Evolutionary conservation across 2,329 filamentous ascomycete genomes (phyloP).

Genomic region (Chaetomiaceae sp.): DNA sequence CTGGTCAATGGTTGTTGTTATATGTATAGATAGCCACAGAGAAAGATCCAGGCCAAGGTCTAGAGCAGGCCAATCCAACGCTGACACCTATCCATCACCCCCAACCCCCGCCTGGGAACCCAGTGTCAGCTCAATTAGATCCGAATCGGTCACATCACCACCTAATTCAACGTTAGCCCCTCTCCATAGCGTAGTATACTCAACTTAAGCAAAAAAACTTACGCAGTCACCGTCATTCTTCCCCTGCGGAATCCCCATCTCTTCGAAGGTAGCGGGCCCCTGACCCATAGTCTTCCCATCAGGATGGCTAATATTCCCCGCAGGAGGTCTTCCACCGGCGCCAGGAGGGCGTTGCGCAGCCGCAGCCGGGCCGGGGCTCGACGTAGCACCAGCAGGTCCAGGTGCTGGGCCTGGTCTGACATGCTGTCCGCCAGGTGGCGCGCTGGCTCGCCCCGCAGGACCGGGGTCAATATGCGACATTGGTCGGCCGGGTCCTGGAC

Average conservation of each 20-base stretch:
- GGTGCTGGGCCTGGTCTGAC: conserved; percentile 11
- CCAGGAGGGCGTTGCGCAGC: background rate
- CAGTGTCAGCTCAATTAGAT: too few relatives aligned
- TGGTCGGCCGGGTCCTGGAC: conserved; percentile 27
- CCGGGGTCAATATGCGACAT: conserved; percentile 21
- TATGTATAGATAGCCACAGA: background rate
- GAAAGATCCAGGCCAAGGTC: background rate
- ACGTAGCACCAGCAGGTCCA: background rate
- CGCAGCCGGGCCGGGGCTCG: conserved; percentile 7
- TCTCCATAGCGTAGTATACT: background rate
- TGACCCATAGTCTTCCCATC: conserved; percentile 51
- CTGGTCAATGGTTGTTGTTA: too few relatives aligned
- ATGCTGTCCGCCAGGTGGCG: conserved; percentile 12
- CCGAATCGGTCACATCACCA: background rate
- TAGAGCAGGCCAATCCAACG: background rate
- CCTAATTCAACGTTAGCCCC: too few relatives aligned
- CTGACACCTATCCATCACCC: background rate
- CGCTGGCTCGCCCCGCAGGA: conserved; percentile 14
- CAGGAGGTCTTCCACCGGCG: conserved; percentile 24
- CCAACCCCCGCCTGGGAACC: background rate
- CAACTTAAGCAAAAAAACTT: conserved; percentile 37
- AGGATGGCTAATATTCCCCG: conserved; percentile 26
- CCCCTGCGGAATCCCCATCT: conserved; percentile 87
- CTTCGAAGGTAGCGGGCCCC: conserved; percentile 93
- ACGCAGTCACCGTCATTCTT: conserved; percentile 91